Evolutionary conservation across 2,329 filamentous ascomycete genomes (phyloP).

Genomic region (Penicillium thymicola): DNA sequence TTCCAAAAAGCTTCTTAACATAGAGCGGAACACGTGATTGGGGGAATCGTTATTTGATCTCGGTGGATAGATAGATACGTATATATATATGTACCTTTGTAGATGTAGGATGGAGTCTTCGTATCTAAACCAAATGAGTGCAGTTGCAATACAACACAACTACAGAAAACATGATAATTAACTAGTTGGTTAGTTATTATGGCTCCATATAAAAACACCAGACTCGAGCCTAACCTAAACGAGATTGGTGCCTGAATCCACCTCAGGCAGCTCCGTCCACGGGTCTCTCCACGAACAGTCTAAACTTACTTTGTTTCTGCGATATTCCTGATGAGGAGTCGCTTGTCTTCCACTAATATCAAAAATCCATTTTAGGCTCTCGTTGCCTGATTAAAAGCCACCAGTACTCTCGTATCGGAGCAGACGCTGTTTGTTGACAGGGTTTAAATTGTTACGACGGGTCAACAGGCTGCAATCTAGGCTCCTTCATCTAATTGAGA

Average conservation of each 20-base stretch:
- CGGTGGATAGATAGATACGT: not conserved
- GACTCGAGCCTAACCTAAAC: not conserved
- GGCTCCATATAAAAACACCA: not conserved
- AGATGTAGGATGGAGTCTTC: not conserved
- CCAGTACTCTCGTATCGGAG: not conserved
- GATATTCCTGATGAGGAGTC: not conserved
- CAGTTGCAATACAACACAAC: not conserved
- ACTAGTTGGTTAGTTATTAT: not conserved
- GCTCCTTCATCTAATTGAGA: conserved; percentile 2
- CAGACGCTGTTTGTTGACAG: not conserved
- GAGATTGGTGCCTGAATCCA: conserved; percentile 18
- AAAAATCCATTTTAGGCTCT: not conserved
- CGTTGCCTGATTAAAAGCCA: conserved; percentile 1
- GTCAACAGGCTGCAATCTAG: conserved; percentile 7
- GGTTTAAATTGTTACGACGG: not conserved
- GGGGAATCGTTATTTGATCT: not conserved
- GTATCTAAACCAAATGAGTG: not conserved
- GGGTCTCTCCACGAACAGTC: not conserved
- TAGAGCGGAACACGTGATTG: not conserved
- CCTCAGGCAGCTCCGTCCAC: conserved; percentile 15
- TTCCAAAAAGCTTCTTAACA: not conserved
- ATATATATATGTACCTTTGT: too few species aligned
- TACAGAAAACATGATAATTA: not conserved
- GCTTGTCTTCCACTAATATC: not conserved
- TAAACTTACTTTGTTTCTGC: conserved; percentile 1